Evolutionary conservation across 768 basidiomycete species (phyloP).

Genomic region (Rhodotorula taiwanensis): DNA sequence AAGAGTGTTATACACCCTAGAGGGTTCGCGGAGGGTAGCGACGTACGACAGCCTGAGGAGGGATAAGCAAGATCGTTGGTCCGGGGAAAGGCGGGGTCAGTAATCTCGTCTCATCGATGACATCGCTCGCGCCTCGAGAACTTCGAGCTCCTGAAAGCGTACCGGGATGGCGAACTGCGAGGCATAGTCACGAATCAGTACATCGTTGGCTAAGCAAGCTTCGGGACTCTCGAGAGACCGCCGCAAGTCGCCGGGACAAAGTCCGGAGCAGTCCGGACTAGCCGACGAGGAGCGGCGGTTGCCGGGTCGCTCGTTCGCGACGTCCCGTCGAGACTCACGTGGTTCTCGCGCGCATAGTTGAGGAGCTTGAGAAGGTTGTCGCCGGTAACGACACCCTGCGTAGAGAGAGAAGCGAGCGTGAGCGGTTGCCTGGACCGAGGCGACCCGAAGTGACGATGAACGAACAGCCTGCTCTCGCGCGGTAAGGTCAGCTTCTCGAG

Average conservation of each 20-base stretch:
- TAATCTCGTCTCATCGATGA: not conserved
- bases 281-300: not conserved
- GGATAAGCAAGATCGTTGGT: not conserved
- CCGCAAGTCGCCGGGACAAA: not conserved
- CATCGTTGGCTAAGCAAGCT: not conserved
- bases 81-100: slow-evolving; percentile 12
- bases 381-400: slow-evolving; percentile 77
- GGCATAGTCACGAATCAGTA: not conserved
- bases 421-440: too few species aligned
- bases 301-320: too few species aligned
- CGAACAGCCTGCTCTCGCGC: not conserved
- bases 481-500: not conserved
- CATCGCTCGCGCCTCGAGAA: not conserved
- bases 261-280: not conserved
- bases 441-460: not conserved
- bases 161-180: slow-evolving; percentile 50
- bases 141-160: slow-evolving; percentile 26
- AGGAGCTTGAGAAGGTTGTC: slow-evolving; percentile 91
- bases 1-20: too few species aligned
- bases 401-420: too few species aligned
- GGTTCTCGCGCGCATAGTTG: slow-evolving; percentile 79
- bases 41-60: slow-evolving; percentile 45
- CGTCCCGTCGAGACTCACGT: slow-evolving; percentile 53
- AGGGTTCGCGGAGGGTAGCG: too few species aligned
- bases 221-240: too few species aligned